These are phyloP conservation scores for Boletus fagicola DNA, from an alignment of 768 basidiomycete genomes.

Conservation along the genomic window DNA sequence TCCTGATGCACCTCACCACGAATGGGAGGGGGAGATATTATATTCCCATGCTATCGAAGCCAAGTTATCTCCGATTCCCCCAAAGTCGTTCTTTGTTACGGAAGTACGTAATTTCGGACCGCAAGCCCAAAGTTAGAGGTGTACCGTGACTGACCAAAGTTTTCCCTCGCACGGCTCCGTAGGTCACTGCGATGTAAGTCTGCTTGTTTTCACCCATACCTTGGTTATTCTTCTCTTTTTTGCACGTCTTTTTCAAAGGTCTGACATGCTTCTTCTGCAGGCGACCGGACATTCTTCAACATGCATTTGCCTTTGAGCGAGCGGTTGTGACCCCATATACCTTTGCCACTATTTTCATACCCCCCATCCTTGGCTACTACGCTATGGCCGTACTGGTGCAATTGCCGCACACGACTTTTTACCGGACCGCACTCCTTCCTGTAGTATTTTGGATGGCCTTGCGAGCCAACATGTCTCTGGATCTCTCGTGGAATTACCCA, in stretches of 20 bases:
- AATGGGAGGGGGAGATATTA: no score
- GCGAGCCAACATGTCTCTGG: slow-evolving; percentile 33
- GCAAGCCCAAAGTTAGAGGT: no score
- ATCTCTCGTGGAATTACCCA: slow-evolving; percentile 20
- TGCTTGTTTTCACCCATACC: slow-evolving; percentile 1
- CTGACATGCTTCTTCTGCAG: slow-evolving; percentile 10
- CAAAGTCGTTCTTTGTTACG: no score
- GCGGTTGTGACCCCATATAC: slow-evolving; percentile 24
- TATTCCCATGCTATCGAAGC: no score
- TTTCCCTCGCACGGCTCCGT: neutral
- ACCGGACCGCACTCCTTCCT: slow-evolving; percentile 50
- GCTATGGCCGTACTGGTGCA: slow-evolving; percentile 52
- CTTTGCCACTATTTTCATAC: slow-evolving; percentile 38
- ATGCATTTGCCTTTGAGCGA: slow-evolving; percentile 16
- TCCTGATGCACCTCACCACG: no score
- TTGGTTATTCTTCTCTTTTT: slow-evolving; percentile 10
- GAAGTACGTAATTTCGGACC: no score
- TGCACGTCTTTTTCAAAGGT: neutral
- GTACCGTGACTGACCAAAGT: no score
- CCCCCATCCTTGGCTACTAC: slow-evolving; percentile 47
- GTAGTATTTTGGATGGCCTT: slow-evolving; percentile 45
- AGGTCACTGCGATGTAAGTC: neutral
- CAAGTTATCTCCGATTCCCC: no score
- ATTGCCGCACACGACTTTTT: slow-evolving; percentile 40
- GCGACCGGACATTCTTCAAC: slow-evolving; percentile 7